Evolutionary conservation across 2,329 filamentous ascomycete species (phyloP).

Genomic region (Botryotinia narcissicola): DNA sequence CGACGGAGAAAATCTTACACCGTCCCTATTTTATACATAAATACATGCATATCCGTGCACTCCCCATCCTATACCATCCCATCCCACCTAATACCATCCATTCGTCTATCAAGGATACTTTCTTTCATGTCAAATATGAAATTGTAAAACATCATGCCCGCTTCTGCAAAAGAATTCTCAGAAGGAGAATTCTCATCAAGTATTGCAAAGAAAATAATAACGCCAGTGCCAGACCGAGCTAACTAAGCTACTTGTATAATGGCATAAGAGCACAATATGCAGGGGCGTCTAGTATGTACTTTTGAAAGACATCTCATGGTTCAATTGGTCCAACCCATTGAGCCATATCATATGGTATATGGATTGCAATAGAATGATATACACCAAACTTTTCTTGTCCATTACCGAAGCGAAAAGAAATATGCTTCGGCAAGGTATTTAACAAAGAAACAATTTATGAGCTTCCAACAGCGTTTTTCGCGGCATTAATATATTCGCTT

Average conservation of each 20-base stretch:
- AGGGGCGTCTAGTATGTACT: slow-evolving; percentile 1
- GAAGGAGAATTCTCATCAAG: neutral
- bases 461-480: slow-evolving; percentile 34
- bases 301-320: neutral
- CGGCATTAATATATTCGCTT: slow-evolving; percentile 34
- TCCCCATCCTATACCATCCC: neutral
- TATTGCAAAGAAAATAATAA: neutral
- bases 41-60: neutral
- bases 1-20: neutral
- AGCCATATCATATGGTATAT: neutral
- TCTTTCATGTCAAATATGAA: neutral
- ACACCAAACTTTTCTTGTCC: slow-evolving; percentile 13
- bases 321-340: slow-evolving; percentile 11
- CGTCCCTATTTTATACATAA: neutral
- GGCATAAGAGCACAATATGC: neutral
- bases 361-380: slow-evolving; percentile 11
- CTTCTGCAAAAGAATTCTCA: neutral
- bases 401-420: slow-evolving; percentile 17
- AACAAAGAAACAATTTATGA: slow-evolving; percentile 16
- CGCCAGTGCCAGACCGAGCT: neutral
- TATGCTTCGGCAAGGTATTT: neutral
- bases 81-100: neutral
- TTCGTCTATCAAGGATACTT: neutral
- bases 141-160: neutral
- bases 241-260: neutral